Conservation (phyloP, 495 filamentous ascomycete genomes). For the Immersiella caudata region DNA sequence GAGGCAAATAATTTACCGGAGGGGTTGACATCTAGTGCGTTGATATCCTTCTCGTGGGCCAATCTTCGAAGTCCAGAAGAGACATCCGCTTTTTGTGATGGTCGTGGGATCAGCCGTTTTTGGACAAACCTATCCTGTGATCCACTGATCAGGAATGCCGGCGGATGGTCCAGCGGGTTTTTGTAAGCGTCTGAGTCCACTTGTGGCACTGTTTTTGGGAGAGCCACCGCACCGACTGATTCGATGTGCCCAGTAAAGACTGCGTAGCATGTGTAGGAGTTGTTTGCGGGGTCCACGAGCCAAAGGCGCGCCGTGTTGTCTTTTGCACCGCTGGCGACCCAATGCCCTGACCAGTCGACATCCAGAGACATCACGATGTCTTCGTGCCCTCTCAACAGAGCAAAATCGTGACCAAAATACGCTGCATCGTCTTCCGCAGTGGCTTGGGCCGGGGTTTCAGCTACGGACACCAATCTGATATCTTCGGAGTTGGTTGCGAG, state of each 20-base stretch:
- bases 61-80: slow-evolving; percentile 74
- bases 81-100: slow-evolving; percentile 50
- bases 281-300: slow-evolving; percentile 76
- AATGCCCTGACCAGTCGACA: slow-evolving; percentile 93
- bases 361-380: slow-evolving; percentile 96
- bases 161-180: slow-evolving; percentile 76
- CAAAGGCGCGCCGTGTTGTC: slow-evolving; percentile 94
- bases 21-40: slow-evolving; percentile 80
- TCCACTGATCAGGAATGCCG: slow-evolving; percentile 81
- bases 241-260: slow-evolving; percentile 90
- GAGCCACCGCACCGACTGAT: slow-evolving; percentile 86
- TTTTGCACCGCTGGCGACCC: slow-evolving; percentile 94
- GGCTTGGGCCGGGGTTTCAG: slow-evolving; percentile 34
- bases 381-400: slow-evolving; percentile 81
- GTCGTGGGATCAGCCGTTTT: slow-evolving; percentile 71
- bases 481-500: slow-evolving; percentile 95
- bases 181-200: slow-evolving; percentile 63
- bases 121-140: slow-evolving; percentile 96
- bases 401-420: slow-evolving; percentile 87
- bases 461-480: slow-evolving; percentile 75
- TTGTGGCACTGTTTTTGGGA: slow-evolving; percentile 69
- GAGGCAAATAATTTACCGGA: slow-evolving; percentile 79
- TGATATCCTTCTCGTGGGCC: slow-evolving; percentile 99
- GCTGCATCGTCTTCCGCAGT: slow-evolving; percentile 43
- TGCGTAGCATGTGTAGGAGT: slow-evolving; percentile 76